Base-by-base conservation (phyloP, 306 rosid genomes). In the Rosa persica region DNA sequence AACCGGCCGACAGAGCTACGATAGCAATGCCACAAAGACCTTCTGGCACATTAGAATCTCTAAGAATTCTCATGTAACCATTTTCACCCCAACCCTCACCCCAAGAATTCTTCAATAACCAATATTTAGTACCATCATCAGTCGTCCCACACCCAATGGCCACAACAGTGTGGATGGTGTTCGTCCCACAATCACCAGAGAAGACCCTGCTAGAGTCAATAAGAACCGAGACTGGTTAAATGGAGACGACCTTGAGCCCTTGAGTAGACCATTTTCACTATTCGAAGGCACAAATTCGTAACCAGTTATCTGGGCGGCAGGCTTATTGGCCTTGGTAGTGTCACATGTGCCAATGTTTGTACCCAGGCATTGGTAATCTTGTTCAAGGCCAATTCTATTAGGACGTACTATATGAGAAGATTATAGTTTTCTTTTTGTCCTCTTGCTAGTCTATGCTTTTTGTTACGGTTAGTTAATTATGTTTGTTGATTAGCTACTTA, bases 61-160 rank as follows among this genome's bases (percentile, higher is more conserved):
- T 11, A 1, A 60, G 60, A 34, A 81, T 74, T 25, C 67, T 78
- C 43, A 78, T 64, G 57, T 84, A 81, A 15, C 87, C 87, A 11
- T 23, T 46, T 49, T 84, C 80, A 36, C 84, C 84, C 87, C 78
- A 84, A 7, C 36, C 5, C 73, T 68, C 73, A 40, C 73, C 73
- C 73, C 73, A 68, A n/a, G 47, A 25, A 68, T 68, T 68, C 36
- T 68, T 68, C 36, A 84, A 8, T 8, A 84, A 2, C 84, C 84
- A 80, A 17, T 80, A 84, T 12, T 72, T n/a, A 3, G 47, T 54
- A 5, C 70, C 85, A 70, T 64, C 61, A 22, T n/a, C 34, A 30
- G 13, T 12, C 7, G 46, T 67, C 7, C 88, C 79, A 40, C 72
- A 85, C 30, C 88, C 88, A 55, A 79, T 27, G 30, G 17, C 44